phyloP scores from a whole-genome alignment of 768 basidiomycete genomes.

The Kondoa subrosea region DNA sequence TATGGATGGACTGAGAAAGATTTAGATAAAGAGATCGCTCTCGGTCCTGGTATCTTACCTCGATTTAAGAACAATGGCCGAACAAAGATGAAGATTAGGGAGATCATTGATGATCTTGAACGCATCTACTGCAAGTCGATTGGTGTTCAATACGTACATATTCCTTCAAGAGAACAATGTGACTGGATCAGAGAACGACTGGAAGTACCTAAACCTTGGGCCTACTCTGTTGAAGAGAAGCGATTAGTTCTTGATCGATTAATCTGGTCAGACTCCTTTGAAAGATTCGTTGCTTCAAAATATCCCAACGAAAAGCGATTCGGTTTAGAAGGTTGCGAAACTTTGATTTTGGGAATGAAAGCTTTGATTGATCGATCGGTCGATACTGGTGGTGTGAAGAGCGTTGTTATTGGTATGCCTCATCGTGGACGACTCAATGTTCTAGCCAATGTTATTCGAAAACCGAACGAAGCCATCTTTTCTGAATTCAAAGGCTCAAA shows the following conservation, averaged over 20 bases:
- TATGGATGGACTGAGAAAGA: constrained; percentile 93
- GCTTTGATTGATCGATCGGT: constrained; percentile 97
- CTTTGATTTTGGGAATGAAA: constrained; percentile 98
- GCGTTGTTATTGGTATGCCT: constrained; percentile 96
- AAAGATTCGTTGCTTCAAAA: constrained; percentile 95
- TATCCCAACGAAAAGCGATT: constrained; percentile 99
- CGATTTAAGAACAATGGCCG: constrained; percentile 76
- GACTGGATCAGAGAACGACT: constrained; percentile 97
- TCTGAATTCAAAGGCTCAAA: constrained; percentile 78
- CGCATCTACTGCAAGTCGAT: constrained; percentile 86
- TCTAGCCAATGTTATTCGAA: constrained; percentile 92
- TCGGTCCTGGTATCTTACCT: constrained; percentile 90
- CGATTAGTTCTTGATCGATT: constrained; percentile 96
- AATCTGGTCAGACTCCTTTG: constrained; percentile 99
- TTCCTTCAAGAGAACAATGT: constrained; percentile 94
- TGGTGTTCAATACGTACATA: constrained; percentile 84
- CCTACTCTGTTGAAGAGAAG: constrained; percentile 95
- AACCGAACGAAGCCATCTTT: constrained; percentile 91
- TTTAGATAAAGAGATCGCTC: constrained; percentile 79
- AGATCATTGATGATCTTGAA: constrained; percentile 77
- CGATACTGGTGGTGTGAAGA: constrained; percentile 71
- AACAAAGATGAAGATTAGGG: constrained; percentile 70
- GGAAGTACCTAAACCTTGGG: constrained; percentile 90
- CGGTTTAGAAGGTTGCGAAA: constrained; percentile 94
- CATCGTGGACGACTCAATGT: constrained; percentile 98